Evolutionary conservation across 2,329 filamentous ascomycete species (phyloP), one percentile per base, ranked within the genome.

Genomic region (Daldinia sp.): DNA sequence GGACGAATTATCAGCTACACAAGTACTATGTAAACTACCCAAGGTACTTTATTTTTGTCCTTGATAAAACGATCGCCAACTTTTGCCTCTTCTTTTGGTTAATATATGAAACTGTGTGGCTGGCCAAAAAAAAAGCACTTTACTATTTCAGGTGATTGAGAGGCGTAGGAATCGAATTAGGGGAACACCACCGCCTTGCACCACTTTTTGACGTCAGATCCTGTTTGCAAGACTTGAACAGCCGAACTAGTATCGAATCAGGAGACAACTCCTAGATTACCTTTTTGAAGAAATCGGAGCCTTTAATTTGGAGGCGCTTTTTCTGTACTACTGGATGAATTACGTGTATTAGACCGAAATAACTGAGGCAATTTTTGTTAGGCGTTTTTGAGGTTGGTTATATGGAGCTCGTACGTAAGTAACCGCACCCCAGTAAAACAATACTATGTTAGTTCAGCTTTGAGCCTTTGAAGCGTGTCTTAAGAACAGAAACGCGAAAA

Each of bases 261-360:
- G 30, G 30, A 26, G 18, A 37, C 15, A 37, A 18, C 18, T 20
- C 30, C 50, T 37, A 26, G 5, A 54, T 37, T 13, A 37, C 20
- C 10, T 37, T 33, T 4, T 5, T 33, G 28, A 13, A 30, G 4
- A 1, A 30, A 23, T 23, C 2, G 20, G 20, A 23, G 20, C 20
- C 20, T 23, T 2, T 23, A 23, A 23, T 23, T 23, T 23, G 20
- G 20, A 23, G 20, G 20, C 30, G 13, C 13, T 12, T 15, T 26
- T 18, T 30, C 30, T 15, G 30, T 35, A 35, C 30, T 35, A 53
- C 48, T 18, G 48, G 48, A 4, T 35, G 9, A 18, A n/a, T 53
- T n/a, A 53, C 48, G 30, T 20, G 48, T 53, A 53, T 53, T 35
- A 53, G 28, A 35, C 48, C 48, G 15, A 35, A 53, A 35, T 37